Evolutionary conservation across 129 eudicot genomes (phyloP), one percentile per base, ranked within the genome.

Genomic region (Flaveria ramosissima): DNA sequence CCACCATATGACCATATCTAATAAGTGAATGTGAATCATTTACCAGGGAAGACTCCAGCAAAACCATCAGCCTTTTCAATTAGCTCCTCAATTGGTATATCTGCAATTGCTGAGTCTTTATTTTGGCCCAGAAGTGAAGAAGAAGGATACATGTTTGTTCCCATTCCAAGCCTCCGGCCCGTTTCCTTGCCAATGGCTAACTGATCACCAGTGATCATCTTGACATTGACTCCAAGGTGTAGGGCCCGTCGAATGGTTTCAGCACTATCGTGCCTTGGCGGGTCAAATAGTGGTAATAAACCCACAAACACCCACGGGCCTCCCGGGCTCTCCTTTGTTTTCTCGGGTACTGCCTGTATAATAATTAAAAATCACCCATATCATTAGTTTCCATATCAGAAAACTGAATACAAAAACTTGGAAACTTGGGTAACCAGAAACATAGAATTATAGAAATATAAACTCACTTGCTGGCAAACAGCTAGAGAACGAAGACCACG

Each of bases 181-280:
- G 97, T 92, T 81, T 92, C 97, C 79, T 92, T 92, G n/a, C 88
- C 97, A 15, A 92, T 92, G 62, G 97, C 97, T 32, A 92, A 80
- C 88, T 92, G 97, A 77, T 92, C 97, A 24, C 97, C 97, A 11
- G 97, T 92, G 83, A 92, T 92, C 97, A 92, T 92, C 85, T 92
- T 92, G 42, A 92, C 97, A 79, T 92, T 92, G 68, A 92, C 97
- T 76, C 97, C 97, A 71, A 92, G 97, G 64, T 83, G 68, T 14
- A 92, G 84, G 43, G 97, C 97, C 9, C 96, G 97, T 23, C 86
- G 83, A 68, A 92, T 92, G 17, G 97, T 92, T 70, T 92, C 97
- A 41, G 91, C 96, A 89, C 97, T 92, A 71, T 92, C 97, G 30
- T 89, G 96, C 86, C 97, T 87, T 70, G 97, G 97, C 21, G 97